A percentile compares a stretch with the other conserved stretches of the same genome.
Conservation (phyloP, 768 basidiomycete species). For the Suillus brevipes region DNA sequence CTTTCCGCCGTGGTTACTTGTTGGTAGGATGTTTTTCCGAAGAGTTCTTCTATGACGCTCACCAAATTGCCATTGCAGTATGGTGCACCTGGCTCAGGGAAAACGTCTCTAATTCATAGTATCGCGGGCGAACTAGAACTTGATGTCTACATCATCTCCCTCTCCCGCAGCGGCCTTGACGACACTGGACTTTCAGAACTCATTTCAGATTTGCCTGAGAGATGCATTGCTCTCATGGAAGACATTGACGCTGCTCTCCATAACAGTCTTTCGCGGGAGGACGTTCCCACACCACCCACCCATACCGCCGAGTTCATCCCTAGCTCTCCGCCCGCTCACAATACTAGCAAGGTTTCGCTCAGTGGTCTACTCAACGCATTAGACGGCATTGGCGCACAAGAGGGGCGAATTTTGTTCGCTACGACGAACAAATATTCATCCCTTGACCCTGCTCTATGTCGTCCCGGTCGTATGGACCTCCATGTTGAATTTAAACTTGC, state of each 20-base stretch:
- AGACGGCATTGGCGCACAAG: constrained; percentile 76
- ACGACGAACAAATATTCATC: constrained; percentile 73
- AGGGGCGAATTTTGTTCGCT: constrained; percentile 80
- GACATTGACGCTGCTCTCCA: constrained; percentile 81
- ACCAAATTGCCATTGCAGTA: constrained; percentile 38
- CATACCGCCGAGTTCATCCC: not conserved
- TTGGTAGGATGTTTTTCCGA: constrained; percentile 36
- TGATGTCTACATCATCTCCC: constrained; percentile 71
- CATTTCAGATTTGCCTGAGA: constrained; percentile 63
- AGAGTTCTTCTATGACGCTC: not conserved
- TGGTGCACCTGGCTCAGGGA: constrained; percentile 77
- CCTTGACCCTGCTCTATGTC: constrained; percentile 72
- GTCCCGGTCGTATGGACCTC: constrained; percentile 80
- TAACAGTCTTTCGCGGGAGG: constrained; percentile 40
- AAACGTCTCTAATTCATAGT: constrained; percentile 75
- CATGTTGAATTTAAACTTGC: constrained; percentile 79
- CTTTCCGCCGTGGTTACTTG: constrained; percentile 80
- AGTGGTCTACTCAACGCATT: constrained; percentile 79
- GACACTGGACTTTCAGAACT: constrained; percentile 59
- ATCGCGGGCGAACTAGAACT: constrained; percentile 78
- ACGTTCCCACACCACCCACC: not conserved
- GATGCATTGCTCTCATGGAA: constrained; percentile 79
- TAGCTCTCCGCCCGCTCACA: constrained; percentile 17
- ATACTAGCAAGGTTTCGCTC: constrained; percentile 51
- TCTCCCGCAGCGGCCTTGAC: constrained; percentile 63